Base-by-base conservation (phyloP, 225 moss, liverwort and hornwort species). In the Marchantia paleacea region DNA sequence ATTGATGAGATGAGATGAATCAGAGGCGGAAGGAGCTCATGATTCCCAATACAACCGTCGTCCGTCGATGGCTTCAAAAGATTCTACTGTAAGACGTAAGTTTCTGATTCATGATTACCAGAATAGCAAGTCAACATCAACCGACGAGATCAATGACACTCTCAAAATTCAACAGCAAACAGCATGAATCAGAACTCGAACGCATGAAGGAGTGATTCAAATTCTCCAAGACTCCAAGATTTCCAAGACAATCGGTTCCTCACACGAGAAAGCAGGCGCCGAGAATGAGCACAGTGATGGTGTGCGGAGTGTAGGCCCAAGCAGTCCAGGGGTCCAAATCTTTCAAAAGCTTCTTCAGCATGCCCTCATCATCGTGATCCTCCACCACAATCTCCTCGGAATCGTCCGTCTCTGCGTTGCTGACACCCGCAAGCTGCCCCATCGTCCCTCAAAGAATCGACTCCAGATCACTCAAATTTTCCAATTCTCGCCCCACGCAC, bases 281-380 rank as follows among this genome's bases (percentile, higher is more conserved):
- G 70, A 86, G 26, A 72, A 99, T 11, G 48, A 92, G 90, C 67
- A 94, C 85, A 61, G 87, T 92, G 51, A 94, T 76, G 26, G 92
- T 94, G 69, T 85, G 91, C 29, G 95, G 95, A 60, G 89, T 95
- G 76, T 99, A 95, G 12, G 91, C 87, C 95, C 93, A 99, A 2
- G 90, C 93, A 20, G 97, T 99, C 95, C 90, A 99, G 10, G 95
- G 95, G 90, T 95, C 93, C 82, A 99, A 68, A 80, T 95, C 97
- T 31, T 78, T 82, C 89, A 93, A 80, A 69, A 93, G 83, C 78
- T 85, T 92, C 82, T 76, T 65, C 51, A 91, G 91, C 90, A 80
- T 91, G 51, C 87, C 78, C 78, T 90, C 91, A 75, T 86, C 85
- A 49, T 91, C 92, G 10, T 78, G 80, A 75, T 85, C 80, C 30